Evolutionary conservation across 169 alveolate species (phyloP).

Genomic region (Plasmodium malariae): DNA sequence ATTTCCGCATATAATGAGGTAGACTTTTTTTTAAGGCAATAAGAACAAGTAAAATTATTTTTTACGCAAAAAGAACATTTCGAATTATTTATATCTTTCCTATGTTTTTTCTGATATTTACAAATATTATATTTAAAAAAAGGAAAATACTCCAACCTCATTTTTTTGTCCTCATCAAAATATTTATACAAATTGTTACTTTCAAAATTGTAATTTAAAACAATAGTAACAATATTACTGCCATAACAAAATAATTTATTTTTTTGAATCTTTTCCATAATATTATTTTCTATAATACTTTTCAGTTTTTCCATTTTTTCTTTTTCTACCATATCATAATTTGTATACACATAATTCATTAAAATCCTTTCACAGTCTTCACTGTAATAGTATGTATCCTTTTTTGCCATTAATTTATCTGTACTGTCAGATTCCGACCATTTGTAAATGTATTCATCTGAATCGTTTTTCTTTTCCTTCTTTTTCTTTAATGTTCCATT

Average conservation of each 20-base stretch:
- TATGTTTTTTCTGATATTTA: background rate
- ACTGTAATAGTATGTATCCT: background rate
- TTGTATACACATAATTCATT: background rate
- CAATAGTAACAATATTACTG: background rate
- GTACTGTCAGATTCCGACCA: background rate
- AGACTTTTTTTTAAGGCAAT: background rate
- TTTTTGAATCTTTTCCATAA: background rate
- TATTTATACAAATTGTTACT: background rate
- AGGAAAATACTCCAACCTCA: background rate
- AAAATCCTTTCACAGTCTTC: background rate
- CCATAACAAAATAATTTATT: background rate
- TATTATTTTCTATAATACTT: background rate
- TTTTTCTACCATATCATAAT: background rate
- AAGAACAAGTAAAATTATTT: constrained; percentile 2
- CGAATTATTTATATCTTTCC: background rate
- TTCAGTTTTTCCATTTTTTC: background rate
- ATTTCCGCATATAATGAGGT: background rate
- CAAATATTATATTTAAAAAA: constrained; percentile 1
- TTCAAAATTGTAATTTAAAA: background rate
- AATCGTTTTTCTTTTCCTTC: background rate
- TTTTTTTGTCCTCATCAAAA: background rate
- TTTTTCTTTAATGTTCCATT: background rate
- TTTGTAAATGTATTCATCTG: background rate
- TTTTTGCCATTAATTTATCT: background rate
- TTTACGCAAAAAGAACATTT: background rate